Conservation (phyloP, 1,139 yeast species). For the Yamadazyma sp. region DNA sequence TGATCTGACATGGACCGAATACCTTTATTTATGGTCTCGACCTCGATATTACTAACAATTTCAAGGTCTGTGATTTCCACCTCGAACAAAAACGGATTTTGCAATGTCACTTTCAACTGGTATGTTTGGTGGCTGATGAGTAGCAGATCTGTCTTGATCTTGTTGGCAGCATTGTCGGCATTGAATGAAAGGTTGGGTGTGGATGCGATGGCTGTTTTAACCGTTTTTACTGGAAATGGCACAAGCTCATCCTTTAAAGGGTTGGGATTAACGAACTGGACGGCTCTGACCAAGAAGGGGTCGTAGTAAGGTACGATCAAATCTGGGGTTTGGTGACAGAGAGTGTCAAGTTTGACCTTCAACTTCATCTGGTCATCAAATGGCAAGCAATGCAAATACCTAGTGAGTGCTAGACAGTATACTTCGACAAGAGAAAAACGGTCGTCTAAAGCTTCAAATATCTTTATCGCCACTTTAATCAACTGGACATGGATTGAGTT, state of each 20-base stretch:
- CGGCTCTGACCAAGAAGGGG: slow-evolving; percentile 59
- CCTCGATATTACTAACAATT: slow-evolving; percentile 35
- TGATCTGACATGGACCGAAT: slow-evolving; percentile 9
- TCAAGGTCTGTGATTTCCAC: slow-evolving; percentile 58
- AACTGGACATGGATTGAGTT: slow-evolving; percentile 56
- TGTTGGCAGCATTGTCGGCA: not conserved
- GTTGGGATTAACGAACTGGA: slow-evolving; percentile 31
- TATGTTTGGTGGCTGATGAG: slow-evolving; percentile 58
- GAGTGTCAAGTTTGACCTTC: slow-evolving; percentile 26
- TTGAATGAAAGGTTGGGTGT: slow-evolving; percentile 36
- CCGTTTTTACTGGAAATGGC: slow-evolving; percentile 32
- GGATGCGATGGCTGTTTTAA: slow-evolving; percentile 12
- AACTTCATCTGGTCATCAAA: slow-evolving; percentile 36
- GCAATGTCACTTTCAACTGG: slow-evolving; percentile 56
- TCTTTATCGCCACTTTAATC: slow-evolving; percentile 52
- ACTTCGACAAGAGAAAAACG: slow-evolving; percentile 45
- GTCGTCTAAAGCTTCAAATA: slow-evolving; percentile 55
- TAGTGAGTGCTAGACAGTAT: slow-evolving; percentile 53
- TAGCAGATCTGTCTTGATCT: slow-evolving; percentile 29
- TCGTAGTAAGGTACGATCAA: slow-evolving; percentile 61
- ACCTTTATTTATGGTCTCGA: slow-evolving; percentile 27
- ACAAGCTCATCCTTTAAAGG: slow-evolving; percentile 28
- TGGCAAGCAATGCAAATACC: slow-evolving; percentile 51
- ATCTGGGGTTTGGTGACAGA: slow-evolving; percentile 18
- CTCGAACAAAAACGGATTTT: slow-evolving; percentile 82